Evolutionary conservation across 305 asterid species (phyloP), one percentile per base, ranked within the genome.

Genomic region (Fraxinus nigra): DNA sequence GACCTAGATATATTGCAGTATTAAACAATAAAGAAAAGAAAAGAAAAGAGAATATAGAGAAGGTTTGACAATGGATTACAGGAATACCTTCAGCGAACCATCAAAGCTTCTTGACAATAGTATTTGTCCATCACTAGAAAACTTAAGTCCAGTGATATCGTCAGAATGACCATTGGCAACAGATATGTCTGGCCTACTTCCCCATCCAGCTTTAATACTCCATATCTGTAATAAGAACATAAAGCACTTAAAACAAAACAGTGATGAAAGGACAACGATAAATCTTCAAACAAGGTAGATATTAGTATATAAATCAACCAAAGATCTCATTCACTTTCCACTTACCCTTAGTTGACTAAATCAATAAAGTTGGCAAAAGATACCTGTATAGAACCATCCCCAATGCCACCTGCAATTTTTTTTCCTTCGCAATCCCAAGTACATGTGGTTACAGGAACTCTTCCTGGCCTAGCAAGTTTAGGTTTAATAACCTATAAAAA

Each of bases 191-290:
- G 99, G 99, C 85, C 96, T 92, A 89, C 96, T 92, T 81, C 95
- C 98, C 99, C 98, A 95, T 83, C 97, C 97, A 86, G 99, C 89
- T 87, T 93, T 95, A 82, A 92, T 87, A 86, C 87, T 95, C 99
- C 99, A 95, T 85, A 95, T 87, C 97, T 95, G 87, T 76, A 87
- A 75, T 83, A 84, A 43, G 63, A 79, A 48, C 59, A 48, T 14
- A 11, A 48, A 54, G 67, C n/a, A 22, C 59, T 28, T 56, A 2
- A 63, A 63, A 43, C 48, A 18, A 20, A 72, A 22, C 59, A 73
- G 43, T 61, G 30, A 24, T 78, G 28, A 72, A 75, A 59, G 72
- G 69, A 77, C 67, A 40, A 59, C 72, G 40, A 40, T 18, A 84
- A 76, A 28, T 28, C 48, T 33, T 18, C 75, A 34, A 56, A 65